These are phyloP conservation scores for Takashimella tepidaria DNA, from an alignment of 1,284 basidiomycete genomes.

Conservation along the genomic window DNA sequence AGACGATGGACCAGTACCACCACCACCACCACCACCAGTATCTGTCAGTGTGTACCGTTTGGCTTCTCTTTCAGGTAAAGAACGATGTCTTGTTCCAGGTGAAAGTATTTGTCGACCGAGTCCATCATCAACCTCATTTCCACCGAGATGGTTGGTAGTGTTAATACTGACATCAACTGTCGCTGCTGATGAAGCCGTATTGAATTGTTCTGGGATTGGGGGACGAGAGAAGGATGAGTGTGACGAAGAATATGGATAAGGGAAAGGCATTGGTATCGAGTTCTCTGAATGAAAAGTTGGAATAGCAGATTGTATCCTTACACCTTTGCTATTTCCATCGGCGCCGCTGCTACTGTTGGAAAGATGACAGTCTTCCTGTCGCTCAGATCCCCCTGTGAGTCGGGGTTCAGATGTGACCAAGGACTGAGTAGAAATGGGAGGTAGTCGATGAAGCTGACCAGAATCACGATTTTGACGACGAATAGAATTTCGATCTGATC, in stretches of 20 bases:
- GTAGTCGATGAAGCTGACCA: not conserved
- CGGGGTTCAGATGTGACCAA: too few relatives aligned
- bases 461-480: not conserved
- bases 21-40: not conserved
- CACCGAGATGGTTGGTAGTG: not conserved
- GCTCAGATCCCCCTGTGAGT: constrained; percentile 45
- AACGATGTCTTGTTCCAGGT: not conserved
- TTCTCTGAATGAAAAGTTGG: not conserved
- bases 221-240: not conserved
- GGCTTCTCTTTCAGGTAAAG: not conserved
- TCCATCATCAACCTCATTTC: too few relatives aligned
- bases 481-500: constrained; percentile 54
- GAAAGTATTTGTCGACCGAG: not conserved
- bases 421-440: not conserved
- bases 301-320: too few relatives aligned
- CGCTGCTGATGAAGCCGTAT: not conserved
- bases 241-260: not conserved
- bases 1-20: too few relatives aligned
- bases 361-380: too few relatives aligned
- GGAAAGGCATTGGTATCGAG: constrained; percentile 1
- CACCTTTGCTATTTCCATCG: too few relatives aligned
- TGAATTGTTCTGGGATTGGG: not conserved
- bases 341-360: too few relatives aligned
- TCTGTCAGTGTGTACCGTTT: not conserved
- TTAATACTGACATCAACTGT: not conserved